phyloP scores from a whole-genome alignment of 768 basidiomycete genomes.

The Podaxis rugospora region DNA sequence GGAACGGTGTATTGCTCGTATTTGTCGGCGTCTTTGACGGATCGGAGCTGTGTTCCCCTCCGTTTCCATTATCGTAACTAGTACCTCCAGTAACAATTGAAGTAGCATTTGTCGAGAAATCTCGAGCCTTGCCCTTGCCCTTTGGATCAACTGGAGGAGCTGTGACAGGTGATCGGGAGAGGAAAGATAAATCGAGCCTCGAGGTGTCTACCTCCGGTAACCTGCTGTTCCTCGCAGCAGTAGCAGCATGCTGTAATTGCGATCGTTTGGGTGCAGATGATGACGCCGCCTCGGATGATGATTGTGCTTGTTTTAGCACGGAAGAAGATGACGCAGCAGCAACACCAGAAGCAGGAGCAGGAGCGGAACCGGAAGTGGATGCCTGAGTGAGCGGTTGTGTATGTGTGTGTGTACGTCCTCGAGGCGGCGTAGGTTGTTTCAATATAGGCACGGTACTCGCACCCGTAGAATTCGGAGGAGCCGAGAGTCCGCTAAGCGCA shows the following conservation, averaged over 20 bases:
- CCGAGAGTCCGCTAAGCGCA: conserved; percentile 1
- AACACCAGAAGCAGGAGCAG: background rate
- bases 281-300: background rate
- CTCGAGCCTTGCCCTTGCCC: conserved; percentile 20
- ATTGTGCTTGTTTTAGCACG: background rate
- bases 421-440: conserved; percentile 8
- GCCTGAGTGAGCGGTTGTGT: background rate
- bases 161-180: background rate
- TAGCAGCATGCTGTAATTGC: background rate
- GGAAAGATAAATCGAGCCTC: conserved; percentile 28
- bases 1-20: background rate
- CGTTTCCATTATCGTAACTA: background rate
- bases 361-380: background rate
- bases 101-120: background rate
- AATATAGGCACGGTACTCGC: conserved; percentile 1
- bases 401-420: background rate
- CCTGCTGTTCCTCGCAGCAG: background rate
- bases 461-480: conserved; percentile 4
- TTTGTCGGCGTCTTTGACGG: conserved; percentile 9
- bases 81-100: conserved; percentile 15
- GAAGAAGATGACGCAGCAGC: background rate
- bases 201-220: conserved; percentile 26
- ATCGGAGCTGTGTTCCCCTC: conserved; percentile 2
- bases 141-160: conserved; percentile 13
- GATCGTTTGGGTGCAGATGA: background rate